These are phyloP conservation scores for Byssoonygena ceratinophila DNA, from an alignment of 2,329 filamentous ascomycete genomes.

Conservation along the genomic window DNA sequence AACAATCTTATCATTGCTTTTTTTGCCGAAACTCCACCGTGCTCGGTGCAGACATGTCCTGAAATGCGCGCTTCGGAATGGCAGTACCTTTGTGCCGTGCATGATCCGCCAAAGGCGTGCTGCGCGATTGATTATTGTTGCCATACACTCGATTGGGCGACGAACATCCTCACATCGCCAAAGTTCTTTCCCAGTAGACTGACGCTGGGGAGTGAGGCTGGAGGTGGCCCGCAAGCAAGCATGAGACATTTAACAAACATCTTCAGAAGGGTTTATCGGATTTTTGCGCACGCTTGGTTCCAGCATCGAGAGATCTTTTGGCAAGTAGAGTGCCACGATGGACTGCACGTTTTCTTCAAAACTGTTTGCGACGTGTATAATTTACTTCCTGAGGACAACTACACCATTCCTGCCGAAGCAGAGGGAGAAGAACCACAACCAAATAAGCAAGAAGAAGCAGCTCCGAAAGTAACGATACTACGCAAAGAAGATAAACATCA, in stretches of 20 bases:
- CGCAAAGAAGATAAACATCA: slow-evolving; percentile 34
- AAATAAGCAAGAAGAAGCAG: slow-evolving; percentile 1
- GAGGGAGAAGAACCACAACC: slow-evolving; percentile 48
- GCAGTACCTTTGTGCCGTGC: slow-evolving; percentile 97
- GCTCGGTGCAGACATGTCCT: slow-evolving; percentile 78
- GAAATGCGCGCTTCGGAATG: slow-evolving; percentile 99
- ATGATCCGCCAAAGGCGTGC: slow-evolving; percentile 91
- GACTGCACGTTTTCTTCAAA: slow-evolving; percentile 93
- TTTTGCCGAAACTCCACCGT: slow-evolving; percentile 80
- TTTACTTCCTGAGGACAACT: slow-evolving; percentile 83
- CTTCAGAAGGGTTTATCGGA: slow-evolving; percentile 84
- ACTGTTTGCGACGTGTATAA: slow-evolving; percentile 88
- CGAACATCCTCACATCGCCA: slow-evolving; percentile 82
- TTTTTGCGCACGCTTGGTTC: slow-evolving; percentile 98
- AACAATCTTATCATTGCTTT: slow-evolving; percentile 88
- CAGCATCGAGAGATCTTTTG: slow-evolving; percentile 93
- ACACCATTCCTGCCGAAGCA: slow-evolving; percentile 86
- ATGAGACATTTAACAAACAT: slow-evolving; percentile 75
- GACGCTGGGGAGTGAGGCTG: slow-evolving; percentile 42
- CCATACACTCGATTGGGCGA: slow-evolving; percentile 96
- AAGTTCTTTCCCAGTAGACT: slow-evolving; percentile 91
- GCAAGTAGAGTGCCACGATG: slow-evolving; percentile 82
- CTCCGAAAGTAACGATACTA: slow-evolving; percentile 22
- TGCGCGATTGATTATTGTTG: slow-evolving; percentile 99
- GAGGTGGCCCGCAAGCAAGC: slow-evolving; percentile 35